Base-by-base conservation (phyloP, 208 protist species). In the Novymonas esmeraldas region DNA sequence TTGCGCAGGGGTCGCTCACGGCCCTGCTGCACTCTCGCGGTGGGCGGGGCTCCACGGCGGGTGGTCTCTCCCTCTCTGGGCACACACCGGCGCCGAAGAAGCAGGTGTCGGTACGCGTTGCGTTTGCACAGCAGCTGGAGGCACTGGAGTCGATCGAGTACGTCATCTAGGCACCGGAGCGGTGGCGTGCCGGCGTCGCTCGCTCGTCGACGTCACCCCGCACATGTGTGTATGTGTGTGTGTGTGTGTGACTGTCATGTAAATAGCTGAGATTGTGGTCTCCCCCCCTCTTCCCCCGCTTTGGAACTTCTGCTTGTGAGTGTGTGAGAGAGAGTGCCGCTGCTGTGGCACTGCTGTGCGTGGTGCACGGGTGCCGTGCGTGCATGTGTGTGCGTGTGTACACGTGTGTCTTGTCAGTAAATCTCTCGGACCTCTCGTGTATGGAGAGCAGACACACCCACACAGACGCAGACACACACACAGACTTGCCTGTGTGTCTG, bases 81-180 rank as follows among this genome's bases (percentile, higher is more conserved):
- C 33, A 41, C 14, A 31, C 16, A 2, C 36, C 11, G 36, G 6
- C 31, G 33, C 39, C 56, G 29, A 28, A 6, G 16, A 31, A 33
- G 5, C 14, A 16, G 5, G 24, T 5, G 16, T 0, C n/a, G 14
- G 24, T 46, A 5, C 26, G 16, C 26, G 16, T 31, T 1, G 6
- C 24, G 6, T 29, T 20, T 5, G 56, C 13, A 26, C 56, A 44
- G 39, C 56, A 48, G 56, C 28, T 49, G 16, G 16, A 18, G 2
- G 6, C 31, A 13, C 20, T 44, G n/a, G 62, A 57, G 28, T 16
- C 34, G 4, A 65, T 64, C 52, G 55, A 76, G 16, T 70, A 54
- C 24, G 26, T 60, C 0, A 60, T 65, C 16, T 59, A 60, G 16
- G 22, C 3, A 11, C 0, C 6, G 26, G 33, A 22, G 1, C 26